phyloP scores from a whole-genome alignment of 1,139 yeast species.

The Saccharomyces hybrid region DNA sequence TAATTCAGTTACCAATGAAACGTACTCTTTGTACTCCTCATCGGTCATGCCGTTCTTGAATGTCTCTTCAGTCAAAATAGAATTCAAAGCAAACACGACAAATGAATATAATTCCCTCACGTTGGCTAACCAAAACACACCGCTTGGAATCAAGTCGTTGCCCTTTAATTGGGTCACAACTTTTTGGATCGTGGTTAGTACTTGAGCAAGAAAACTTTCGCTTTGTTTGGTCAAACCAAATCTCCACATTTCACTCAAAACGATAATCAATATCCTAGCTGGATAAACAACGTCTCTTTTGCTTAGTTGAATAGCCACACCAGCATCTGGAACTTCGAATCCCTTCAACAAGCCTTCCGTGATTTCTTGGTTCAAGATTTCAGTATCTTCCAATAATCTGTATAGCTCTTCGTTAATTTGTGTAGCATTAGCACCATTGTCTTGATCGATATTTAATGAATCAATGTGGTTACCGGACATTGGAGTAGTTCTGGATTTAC shows the following conservation, averaged over 20 bases:
- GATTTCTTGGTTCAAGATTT: constrained; percentile 72
- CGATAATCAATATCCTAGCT: constrained; percentile 86
- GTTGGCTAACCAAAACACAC: constrained; percentile 97
- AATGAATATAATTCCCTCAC: constrained; percentile 94
- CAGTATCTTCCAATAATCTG: constrained; percentile 69
- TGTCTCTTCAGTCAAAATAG: constrained; percentile 76
- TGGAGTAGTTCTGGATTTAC: background rate
- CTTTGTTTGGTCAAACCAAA: constrained; percentile 87
- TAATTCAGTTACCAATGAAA: constrained; percentile 82
- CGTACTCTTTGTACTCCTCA: constrained; percentile 83
- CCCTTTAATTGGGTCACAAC: constrained; percentile 66
- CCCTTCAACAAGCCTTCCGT: constrained; percentile 83
- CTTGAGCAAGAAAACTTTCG: constrained; percentile 87
- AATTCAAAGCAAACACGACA: constrained; percentile 87
- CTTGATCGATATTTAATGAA: background rate
- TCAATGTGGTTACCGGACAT: background rate
- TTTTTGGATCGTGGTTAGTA: constrained; percentile 78
- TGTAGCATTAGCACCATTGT: constrained; percentile 7
- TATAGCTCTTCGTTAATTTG: constrained; percentile 65
- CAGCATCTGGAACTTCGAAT: constrained; percentile 84
- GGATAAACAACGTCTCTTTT: constrained; percentile 94
- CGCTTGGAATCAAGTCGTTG: constrained; percentile 82
- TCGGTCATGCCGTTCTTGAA: constrained; percentile 81
- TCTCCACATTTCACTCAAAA: constrained; percentile 97
- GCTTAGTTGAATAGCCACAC: constrained; percentile 70